Evolutionary conservation across 2,329 filamentous ascomycete genomes (phyloP), one percentile per base, ranked within the genome.

Genomic region (Hypoxylon sp.): DNA sequence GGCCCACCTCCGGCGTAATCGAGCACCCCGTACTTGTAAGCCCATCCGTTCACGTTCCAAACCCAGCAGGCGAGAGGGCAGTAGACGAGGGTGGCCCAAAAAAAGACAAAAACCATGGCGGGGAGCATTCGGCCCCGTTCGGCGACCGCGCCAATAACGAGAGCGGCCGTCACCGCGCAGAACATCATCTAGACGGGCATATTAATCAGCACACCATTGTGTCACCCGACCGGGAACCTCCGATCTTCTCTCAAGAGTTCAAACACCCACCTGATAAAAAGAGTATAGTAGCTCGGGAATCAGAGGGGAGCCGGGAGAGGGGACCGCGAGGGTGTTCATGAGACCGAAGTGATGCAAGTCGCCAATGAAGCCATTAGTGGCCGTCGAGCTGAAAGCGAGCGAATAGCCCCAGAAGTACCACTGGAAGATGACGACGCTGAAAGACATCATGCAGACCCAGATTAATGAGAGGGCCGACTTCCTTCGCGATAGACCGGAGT

Each of bases 351-450:
- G 92, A 72, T 89, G 86, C 59, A 99, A 82, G 78, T 98, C 89
- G 58, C 96, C 96, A 76, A 99, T 98, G 82, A 92, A 98, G 55
- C 92, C 91, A 81, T 92, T 97, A 71, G 87, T 93, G 3, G 90
- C 92, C 12, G 88, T 89, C 44, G 87, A 84, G 75, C 92, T 96
- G 81, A 98, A 97, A 54, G 95, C 94, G 66, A 99, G 85, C 12
- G 95, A 97, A 80, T 97, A 99, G 36, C 96, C 96, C 95, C 96
- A 98, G 80, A 99, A 97, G 77, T 97, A 98, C 96, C 96, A 99
- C 82, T 99, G 96, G 83, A 99, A 97, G 60, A 92, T 91, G 78
- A 97, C 86, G 76, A 98, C 89, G 49, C 92, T 94, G 77, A 91
- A 91, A 48, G 93, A 96, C 78, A 91, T 95, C 92, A 99, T 96